These are phyloP conservation scores for Rossbeevera mucosa DNA, from an alignment of 768 basidiomycete species.

Conservation along the genomic window DNA sequence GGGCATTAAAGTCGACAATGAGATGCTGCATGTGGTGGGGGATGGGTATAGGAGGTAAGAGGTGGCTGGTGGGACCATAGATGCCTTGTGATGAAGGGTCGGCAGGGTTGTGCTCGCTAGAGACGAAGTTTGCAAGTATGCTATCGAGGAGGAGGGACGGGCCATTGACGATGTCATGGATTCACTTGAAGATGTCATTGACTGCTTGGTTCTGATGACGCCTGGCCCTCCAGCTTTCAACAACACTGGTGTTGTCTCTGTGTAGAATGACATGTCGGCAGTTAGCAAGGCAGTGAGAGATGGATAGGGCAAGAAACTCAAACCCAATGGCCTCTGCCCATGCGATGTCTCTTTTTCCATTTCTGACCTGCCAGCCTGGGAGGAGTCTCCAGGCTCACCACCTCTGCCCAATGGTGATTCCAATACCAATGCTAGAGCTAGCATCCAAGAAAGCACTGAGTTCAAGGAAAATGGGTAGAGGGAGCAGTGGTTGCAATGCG, in stretches of 20 bases:
- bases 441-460: too few species aligned
- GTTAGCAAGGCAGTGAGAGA: too few species aligned
- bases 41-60: not conserved
- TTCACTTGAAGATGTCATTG: not conserved
- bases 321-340: slow-evolving; percentile 20
- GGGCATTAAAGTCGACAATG: not conserved
- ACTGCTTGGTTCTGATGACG: not conserved
- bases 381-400: slow-evolving; percentile 7
- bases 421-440: too few species aligned
- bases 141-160: not conserved
- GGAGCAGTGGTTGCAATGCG: too few species aligned
- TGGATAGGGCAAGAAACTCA: not conserved
- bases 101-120: not conserved
- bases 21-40: not conserved
- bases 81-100: not conserved
- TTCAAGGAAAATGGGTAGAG: not conserved
- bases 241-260: not conserved
- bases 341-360: slow-evolving; percentile 9
- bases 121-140: not conserved
- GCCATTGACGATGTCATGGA: not conserved
- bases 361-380: slow-evolving; percentile 6
- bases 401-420: not conserved
- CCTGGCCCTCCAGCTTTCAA: not conserved
- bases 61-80: not conserved
- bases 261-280: too few species aligned